Conservation (phyloP, 73 alveolate species). For the Stentor coeruleus region DNA sequence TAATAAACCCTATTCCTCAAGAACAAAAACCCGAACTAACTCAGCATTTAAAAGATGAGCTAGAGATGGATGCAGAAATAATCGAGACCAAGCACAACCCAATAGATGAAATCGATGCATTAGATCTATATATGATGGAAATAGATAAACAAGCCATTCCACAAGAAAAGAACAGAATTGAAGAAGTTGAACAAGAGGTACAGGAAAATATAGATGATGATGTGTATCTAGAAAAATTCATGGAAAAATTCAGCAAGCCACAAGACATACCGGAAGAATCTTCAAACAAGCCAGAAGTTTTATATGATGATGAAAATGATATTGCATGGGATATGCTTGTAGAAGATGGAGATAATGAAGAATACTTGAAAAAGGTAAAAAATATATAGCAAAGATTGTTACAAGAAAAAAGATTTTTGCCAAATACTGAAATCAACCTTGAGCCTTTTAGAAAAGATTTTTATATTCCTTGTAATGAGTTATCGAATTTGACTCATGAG, state of each 20-base stretch:
- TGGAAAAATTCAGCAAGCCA: conserved; percentile 33
- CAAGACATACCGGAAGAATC: conserved; percentile 30
- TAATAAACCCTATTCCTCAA: not conserved
- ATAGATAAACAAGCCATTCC: conserved; percentile 18
- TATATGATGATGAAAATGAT: conserved; percentile 76
- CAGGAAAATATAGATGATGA: conserved; percentile 43
- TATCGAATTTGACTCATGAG: conserved; percentile 74
- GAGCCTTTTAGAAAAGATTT: conserved; percentile 85
- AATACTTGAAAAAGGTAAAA: conserved; percentile 72
- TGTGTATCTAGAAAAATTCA: conserved; percentile 35
- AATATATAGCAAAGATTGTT: conserved; percentile 76
- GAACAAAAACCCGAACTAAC: not conserved
- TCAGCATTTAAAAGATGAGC: not conserved
- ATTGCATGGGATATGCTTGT: conserved; percentile 80
- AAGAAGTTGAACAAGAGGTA: conserved; percentile 32
- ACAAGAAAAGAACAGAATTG: conserved; percentile 14
- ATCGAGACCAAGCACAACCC: not conserved
- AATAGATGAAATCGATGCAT: not conserved
- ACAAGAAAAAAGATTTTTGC: conserved; percentile 30
- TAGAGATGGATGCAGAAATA: conserved; percentile 4
- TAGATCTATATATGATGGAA: conserved; percentile 15
- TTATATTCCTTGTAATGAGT: conserved; percentile 92
- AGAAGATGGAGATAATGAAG: conserved; percentile 74
- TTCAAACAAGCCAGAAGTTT: conserved; percentile 37
- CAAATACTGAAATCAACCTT: conserved; percentile 54